Conservation (phyloP, 495 filamentous ascomycete species). For the Aspergillus kassunensis region DNA sequence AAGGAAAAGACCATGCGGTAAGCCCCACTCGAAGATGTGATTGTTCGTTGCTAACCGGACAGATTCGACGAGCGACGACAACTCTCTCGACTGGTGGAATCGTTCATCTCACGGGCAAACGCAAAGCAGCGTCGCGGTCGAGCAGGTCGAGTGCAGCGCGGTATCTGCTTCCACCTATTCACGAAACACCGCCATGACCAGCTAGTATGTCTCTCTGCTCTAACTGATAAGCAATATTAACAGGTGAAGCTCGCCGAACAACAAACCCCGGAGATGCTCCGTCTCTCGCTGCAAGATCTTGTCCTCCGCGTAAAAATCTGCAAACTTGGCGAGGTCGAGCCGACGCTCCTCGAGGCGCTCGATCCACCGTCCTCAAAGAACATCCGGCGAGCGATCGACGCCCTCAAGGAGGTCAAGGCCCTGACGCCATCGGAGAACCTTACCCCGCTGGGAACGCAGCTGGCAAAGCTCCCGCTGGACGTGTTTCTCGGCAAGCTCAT, state of each 20-base stretch:
- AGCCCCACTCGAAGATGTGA: too few species aligned
- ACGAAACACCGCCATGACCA: conserved; percentile 81
- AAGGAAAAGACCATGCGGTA: conserved; percentile 91
- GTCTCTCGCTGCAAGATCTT: conserved; percentile 88
- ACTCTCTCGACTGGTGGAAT: conserved; percentile 81
- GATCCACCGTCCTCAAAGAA: conserved; percentile 89
- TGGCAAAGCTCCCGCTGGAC: conserved; percentile 85
- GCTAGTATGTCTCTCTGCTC: conserved; percentile 26
- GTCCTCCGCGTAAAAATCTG: conserved; percentile 97
- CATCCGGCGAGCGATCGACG: conserved; percentile 85
- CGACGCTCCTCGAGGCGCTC: conserved; percentile 81
- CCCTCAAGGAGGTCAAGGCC: conserved; percentile 88
- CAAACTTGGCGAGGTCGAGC: conserved; percentile 85
- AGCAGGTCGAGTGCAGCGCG: conserved; percentile 93
- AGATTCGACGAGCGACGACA: conserved; percentile 87
- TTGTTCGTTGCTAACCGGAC: conserved; percentile 11
- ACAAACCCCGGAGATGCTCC: conserved; percentile 93
- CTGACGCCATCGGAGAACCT: conserved; percentile 76
- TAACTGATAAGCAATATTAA: not conserved
- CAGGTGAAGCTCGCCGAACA: conserved; percentile 66
- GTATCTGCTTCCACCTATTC: conserved; percentile 92
- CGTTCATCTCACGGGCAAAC: conserved; percentile 90
- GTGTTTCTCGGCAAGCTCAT: conserved; percentile 93
- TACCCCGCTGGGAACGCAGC: conserved; percentile 78
- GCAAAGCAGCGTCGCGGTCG: conserved; percentile 90